Evolutionary conservation across 306 rosid species (phyloP).

Genomic region (Adenanthera pavonina): DNA sequence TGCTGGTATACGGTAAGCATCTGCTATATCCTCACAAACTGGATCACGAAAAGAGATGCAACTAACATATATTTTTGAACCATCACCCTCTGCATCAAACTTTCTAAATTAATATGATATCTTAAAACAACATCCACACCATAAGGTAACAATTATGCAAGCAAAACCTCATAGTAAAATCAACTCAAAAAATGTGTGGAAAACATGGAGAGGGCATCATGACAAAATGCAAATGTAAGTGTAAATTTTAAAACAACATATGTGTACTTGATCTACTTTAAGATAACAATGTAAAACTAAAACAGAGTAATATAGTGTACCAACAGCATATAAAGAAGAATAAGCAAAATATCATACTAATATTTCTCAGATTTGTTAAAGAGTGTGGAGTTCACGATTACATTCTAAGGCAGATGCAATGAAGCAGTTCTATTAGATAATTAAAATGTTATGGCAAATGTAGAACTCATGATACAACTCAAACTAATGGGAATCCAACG

Average conservation of each 20-base stretch:
- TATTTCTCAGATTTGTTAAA: not conserved
- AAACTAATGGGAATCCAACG: not conserved
- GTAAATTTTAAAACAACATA: not conserved
- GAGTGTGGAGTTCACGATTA: not conserved
- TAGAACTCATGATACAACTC: not conserved
- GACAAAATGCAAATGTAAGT: constrained; percentile 25
- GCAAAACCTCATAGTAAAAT: constrained; percentile 31
- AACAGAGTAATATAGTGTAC: not conserved
- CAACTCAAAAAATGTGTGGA: constrained; percentile 17
- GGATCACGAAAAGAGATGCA: constrained; percentile 98
- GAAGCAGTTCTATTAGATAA: constrained; percentile 3
- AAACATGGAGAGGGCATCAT: constrained; percentile 17
- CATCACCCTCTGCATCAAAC: constrained; percentile 90
- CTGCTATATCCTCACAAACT: constrained; percentile 88
- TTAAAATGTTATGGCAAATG: not conserved
- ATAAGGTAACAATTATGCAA: constrained; percentile 30
- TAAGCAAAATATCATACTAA: not conserved
- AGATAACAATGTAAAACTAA: not conserved
- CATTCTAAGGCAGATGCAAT: not conserved
- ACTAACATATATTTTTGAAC: constrained; percentile 93
- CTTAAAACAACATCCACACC: constrained; percentile 30
- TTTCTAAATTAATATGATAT: constrained; percentile 39
- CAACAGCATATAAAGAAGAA: not conserved
- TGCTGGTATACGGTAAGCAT: constrained; percentile 84
- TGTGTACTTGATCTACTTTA: not conserved